A percentile compares a stretch with the other conserved stretches of the same genome.
Evolutionary conservation across 176 grass and related monocot species (phyloP).

Genomic region (Puya raimondii): DNA sequence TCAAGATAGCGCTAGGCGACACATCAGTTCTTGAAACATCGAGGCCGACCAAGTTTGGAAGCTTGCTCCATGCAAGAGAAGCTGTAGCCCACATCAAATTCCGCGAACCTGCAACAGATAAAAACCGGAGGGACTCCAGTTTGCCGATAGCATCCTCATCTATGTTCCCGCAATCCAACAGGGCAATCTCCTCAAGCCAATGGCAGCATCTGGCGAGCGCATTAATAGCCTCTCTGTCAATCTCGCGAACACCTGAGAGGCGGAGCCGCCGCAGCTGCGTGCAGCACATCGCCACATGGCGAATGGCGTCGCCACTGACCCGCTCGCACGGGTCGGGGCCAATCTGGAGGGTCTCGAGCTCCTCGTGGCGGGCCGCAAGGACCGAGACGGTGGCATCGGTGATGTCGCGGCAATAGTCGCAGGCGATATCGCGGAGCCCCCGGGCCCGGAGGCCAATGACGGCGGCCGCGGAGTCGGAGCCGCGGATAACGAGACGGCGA

Average conservation of each 20-base stretch:
- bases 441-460: conserved; percentile 46
- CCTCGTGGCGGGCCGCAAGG: conserved; percentile 80
- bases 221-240: conserved; percentile 46
- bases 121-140: conserved; percentile 61
- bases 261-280: conserved; percentile 51
- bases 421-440: conserved; percentile 58
- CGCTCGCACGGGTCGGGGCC: conserved; percentile 56
- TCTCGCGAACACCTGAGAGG: conserved; percentile 77
- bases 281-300: conserved; percentile 88
- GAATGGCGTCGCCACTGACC: conserved; percentile 72
- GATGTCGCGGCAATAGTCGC: conserved; percentile 67
- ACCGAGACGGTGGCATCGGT: conserved; percentile 73
- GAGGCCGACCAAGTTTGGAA: conserved; percentile 61
- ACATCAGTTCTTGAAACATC: conserved; percentile 84
- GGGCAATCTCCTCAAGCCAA: conserved; percentile 58
- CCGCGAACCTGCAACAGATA: conserved; percentile 74
- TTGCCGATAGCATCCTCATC: conserved; percentile 59
- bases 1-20: conserved; percentile 45
- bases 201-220: conserved; percentile 65
- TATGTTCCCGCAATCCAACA: conserved; percentile 68
- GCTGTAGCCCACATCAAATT: conserved; percentile 83
- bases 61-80: conserved; percentile 56
- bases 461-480: conserved; percentile 48
- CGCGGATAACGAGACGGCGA: conserved; percentile 50
- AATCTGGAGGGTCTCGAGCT: conserved; percentile 81